Conservation (phyloP, 768 basidiomycete species). For the Clavaria fumosa region DNA sequence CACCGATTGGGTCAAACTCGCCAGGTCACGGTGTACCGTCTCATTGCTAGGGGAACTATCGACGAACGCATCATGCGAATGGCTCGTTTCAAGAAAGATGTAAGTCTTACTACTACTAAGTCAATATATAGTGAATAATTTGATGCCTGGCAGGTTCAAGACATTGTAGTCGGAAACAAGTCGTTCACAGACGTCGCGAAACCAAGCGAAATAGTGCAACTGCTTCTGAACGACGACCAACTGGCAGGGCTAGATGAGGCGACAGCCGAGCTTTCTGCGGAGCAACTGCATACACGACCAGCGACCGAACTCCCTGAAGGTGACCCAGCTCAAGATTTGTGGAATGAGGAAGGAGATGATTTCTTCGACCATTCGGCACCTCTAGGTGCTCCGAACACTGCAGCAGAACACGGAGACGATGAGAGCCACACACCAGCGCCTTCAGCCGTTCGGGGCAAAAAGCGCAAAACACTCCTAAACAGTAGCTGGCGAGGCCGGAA, state of each 20-base stretch:
- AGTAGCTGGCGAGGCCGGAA: constrained; percentile 19
- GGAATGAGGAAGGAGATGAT: constrained; percentile 80
- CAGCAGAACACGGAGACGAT: constrained; percentile 23
- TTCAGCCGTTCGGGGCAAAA: constrained; percentile 26
- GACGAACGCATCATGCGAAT: constrained; percentile 96
- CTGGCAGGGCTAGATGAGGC: constrained; percentile 50
- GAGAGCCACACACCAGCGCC: constrained; percentile 23
- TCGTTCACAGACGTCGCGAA: constrained; percentile 86
- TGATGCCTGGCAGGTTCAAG: constrained; percentile 63
- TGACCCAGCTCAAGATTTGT: constrained; percentile 44
- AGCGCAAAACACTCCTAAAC: constrained; percentile 24
- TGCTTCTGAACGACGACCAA: constrained; percentile 91
- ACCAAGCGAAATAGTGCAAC: constrained; percentile 91
- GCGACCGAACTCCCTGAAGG: constrained; percentile 19
- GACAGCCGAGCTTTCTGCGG: constrained; percentile 21
- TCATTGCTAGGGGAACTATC: constrained; percentile 88
- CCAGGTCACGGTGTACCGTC: constrained; percentile 91
- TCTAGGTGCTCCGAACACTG: constrained; percentile 11
- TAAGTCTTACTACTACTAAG: constrained; percentile 20
- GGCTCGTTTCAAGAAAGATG: constrained; percentile 94
- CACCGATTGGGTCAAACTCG: constrained; percentile 94
- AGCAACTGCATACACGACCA: constrained; percentile 16
- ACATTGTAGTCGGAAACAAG: constrained; percentile 97
- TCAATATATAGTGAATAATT: constrained; percentile 2
- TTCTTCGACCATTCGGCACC: constrained; percentile 54